These are phyloP conservation scores for Ceratocystis cubensis DNA, from an alignment of 2,329 filamentous ascomycete genomes.

Conservation along the genomic window DNA sequence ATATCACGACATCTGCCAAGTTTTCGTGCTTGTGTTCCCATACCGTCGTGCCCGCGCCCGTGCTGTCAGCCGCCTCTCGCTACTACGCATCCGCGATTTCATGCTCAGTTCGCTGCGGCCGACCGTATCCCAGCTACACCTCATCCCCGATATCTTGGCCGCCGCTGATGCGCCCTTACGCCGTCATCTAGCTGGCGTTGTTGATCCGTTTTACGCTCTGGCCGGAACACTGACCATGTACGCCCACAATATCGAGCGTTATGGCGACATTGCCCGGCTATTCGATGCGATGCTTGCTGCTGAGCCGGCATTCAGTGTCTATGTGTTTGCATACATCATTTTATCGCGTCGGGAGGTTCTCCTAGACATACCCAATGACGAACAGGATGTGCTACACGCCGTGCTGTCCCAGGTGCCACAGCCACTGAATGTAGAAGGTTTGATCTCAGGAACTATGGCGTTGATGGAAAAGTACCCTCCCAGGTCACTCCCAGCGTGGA, in stretches of 20 bases:
- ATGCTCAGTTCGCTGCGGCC: slow-evolving; percentile 83
- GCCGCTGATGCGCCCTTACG: slow-evolving; percentile 59
- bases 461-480: slow-evolving; percentile 61
- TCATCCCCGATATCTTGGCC: slow-evolving; percentile 71
- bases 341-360: slow-evolving; percentile 69
- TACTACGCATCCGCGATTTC: slow-evolving; percentile 87
- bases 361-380: slow-evolving; percentile 68
- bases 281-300: slow-evolving; percentile 85
- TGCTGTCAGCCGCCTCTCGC: slow-evolving; percentile 67
- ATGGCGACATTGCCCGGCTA: slow-evolving; percentile 73
- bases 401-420: slow-evolving; percentile 76
- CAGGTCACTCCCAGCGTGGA: slow-evolving; percentile 58
- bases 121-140: slow-evolving; percentile 69
- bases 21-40: slow-evolving; percentile 75
- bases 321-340: slow-evolving; percentile 83
- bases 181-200: slow-evolving; percentile 60
- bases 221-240: slow-evolving; percentile 93
- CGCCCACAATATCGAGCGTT: slow-evolving; percentile 86
- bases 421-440: slow-evolving; percentile 63
- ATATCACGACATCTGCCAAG: slow-evolving; percentile 96
- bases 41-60: slow-evolving; percentile 42
- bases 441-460: slow-evolving; percentile 53
- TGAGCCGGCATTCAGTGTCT: slow-evolving; percentile 79
- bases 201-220: slow-evolving; percentile 82
- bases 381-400: slow-evolving; percentile 85